Conservation (phyloP, 371 early-diverging fungal species). For the Gilbertella persicaria region DNA sequence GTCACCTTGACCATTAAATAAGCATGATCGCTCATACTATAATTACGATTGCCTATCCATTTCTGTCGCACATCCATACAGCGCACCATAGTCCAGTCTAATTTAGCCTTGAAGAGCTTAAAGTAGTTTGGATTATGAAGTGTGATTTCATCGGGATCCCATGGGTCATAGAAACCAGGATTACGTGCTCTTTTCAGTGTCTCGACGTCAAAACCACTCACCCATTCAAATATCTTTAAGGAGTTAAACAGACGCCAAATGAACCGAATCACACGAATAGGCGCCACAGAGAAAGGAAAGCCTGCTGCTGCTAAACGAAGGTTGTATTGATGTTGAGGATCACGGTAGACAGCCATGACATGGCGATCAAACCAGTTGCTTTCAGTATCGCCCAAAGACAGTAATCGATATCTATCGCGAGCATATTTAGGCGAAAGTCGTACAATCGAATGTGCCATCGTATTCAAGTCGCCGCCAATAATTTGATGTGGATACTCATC, state of each 20-base stretch:
- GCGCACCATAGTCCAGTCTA: conserved; percentile 76
- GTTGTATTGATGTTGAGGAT: conserved; percentile 23
- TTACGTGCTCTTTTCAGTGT: conserved; percentile 61
- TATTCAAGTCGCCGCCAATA: conserved; percentile 81
- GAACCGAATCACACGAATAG: conserved; percentile 14
- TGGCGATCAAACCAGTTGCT: conserved; percentile 72
- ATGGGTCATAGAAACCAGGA: conserved; percentile 81
- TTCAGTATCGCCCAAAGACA: conserved; percentile 68
- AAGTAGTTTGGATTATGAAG: conserved; percentile 63
- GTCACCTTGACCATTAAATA: conserved; percentile 67
- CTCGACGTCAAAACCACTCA: conserved; percentile 47
- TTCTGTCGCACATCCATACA: conserved; percentile 54
- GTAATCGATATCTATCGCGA: conserved; percentile 65
- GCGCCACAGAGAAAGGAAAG: conserved; percentile 22
- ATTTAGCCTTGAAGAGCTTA: conserved; percentile 71
- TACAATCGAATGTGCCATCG: conserved; percentile 80
- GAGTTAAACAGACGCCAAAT: conserved; percentile 21
- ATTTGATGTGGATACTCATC: conserved; percentile 62
- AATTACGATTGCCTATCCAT: conserved; percentile 67
- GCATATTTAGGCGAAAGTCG: conserved; percentile 70
- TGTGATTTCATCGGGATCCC: conserved; percentile 63
- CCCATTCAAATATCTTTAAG: conserved; percentile 8
- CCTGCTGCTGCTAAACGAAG: conserved; percentile 45
- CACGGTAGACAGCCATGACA: conserved; percentile 36
- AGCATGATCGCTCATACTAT: conserved; percentile 72